Evolutionary conservation across 1,284 basidiomycete genomes (phyloP).

Genomic region (Psilocybe mexicana): DNA sequence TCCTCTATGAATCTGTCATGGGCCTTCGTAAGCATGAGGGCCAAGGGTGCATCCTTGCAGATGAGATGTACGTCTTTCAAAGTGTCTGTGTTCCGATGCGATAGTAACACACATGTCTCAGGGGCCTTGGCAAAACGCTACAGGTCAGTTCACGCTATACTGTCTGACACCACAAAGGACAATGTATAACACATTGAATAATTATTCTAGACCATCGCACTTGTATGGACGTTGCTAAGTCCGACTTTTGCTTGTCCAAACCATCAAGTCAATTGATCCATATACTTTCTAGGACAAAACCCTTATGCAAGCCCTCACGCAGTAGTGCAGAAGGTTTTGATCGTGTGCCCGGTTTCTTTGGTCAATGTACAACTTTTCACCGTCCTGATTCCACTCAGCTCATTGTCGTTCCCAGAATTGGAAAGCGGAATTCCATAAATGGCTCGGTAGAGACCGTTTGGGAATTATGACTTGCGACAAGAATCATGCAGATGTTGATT

Average conservation of each 20-base stretch:
- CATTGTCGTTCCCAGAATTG: slow-evolving; percentile 68
- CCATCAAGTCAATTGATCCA: neutral
- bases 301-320: slow-evolving; percentile 67
- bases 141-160: slow-evolving; percentile 44
- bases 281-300: slow-evolving; percentile 67
- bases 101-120: slow-evolving; percentile 33
- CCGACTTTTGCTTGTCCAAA: slow-evolving; percentile 25
- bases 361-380: slow-evolving; percentile 56
- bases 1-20: slow-evolving; percentile 97
- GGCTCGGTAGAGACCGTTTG: slow-evolving; percentile 84
- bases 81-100: slow-evolving; percentile 2
- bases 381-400: neutral
- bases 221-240: slow-evolving; percentile 91
- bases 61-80: slow-evolving; percentile 81
- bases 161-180: too few species aligned
- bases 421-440: slow-evolving; percentile 95
- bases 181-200: slow-evolving; percentile 9
- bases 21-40: slow-evolving; percentile 87
- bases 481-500: slow-evolving; percentile 67
- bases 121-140: slow-evolving; percentile 95
- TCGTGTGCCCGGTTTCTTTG: slow-evolving; percentile 94
- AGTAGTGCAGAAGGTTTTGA: slow-evolving; percentile 76
- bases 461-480: slow-evolving; percentile 83
- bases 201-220: slow-evolving; percentile 69
- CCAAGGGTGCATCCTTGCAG: slow-evolving; percentile 93